Conservation (phyloP, 352 stramenopile species). For the Globisporangium spiculum region DNA sequence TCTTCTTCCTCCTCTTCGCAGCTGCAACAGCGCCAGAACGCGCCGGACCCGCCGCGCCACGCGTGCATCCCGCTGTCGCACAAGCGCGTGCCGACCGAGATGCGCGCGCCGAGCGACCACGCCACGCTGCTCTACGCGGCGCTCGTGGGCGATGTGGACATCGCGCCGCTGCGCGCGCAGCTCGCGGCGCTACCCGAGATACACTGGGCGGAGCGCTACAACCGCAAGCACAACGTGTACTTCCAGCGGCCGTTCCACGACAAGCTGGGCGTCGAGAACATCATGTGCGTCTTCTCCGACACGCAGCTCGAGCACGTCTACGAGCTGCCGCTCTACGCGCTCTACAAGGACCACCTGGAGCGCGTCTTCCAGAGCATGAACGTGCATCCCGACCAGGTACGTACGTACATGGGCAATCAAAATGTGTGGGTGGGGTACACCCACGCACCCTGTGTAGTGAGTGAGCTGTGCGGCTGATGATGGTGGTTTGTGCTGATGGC, state of each 20-base stretch:
- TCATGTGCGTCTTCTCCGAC: slow-evolving; percentile 95
- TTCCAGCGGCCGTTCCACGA: slow-evolving; percentile 93
- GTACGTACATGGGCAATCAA: neutral
- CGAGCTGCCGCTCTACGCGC: slow-evolving; percentile 87
- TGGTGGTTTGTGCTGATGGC: neutral
- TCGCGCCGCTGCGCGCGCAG: slow-evolving; percentile 32
- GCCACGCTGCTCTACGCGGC: slow-evolving; percentile 35
- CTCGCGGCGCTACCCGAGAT: slow-evolving; percentile 31
- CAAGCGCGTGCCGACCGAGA: slow-evolving; percentile 56
- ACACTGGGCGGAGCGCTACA: slow-evolving; percentile 47
- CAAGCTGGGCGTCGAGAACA: slow-evolving; percentile 93
- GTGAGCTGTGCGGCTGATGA: neutral
- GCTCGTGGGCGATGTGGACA: slow-evolving; percentile 40
- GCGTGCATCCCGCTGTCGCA: slow-evolving; percentile 44
- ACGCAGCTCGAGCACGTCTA: slow-evolving; percentile 93
- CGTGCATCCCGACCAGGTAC: slow-evolving; percentile 32
- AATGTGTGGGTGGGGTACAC: neutral
- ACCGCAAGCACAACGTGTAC: slow-evolving; percentile 73
- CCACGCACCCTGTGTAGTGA: neutral
- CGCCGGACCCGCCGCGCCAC: slow-evolving; percentile 33
- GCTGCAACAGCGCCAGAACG: slow-evolving; percentile 25
- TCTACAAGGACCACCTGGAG: slow-evolving; percentile 36
- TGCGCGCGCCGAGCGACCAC: slow-evolving; percentile 39
- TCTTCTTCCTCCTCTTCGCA: neutral
- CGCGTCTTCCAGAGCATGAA: slow-evolving; percentile 77